phyloP scores from a whole-genome alignment of 1,284 basidiomycete species.

The Cystobasidium slooffiae region DNA sequence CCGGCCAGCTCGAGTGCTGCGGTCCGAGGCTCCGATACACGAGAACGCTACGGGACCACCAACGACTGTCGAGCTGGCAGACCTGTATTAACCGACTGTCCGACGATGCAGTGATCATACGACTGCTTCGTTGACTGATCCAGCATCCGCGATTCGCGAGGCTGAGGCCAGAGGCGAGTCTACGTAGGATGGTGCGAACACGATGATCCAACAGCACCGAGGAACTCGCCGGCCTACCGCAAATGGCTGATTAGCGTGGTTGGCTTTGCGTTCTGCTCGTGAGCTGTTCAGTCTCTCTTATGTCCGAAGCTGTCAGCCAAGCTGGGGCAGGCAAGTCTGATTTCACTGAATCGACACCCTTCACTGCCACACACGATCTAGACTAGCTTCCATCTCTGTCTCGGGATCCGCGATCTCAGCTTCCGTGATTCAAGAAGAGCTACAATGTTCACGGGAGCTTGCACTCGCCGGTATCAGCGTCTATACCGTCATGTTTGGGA shows the following conservation, averaged over 20 bases:
- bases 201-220: constrained; percentile 7
- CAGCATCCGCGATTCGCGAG: too few species aligned
- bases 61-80: not conserved
- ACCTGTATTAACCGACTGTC: not conserved
- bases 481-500: constrained; percentile 32
- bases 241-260: constrained; percentile 33
- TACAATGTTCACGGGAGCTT: constrained; percentile 5
- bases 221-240: not conserved
- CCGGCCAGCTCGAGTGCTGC: constrained; percentile 13
- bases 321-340: not conserved
- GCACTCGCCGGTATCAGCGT: constrained; percentile 14
- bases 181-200: constrained; percentile 18
- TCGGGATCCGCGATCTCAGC: constrained; percentile 18
- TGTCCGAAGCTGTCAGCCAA: not conserved
- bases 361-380: not conserved
- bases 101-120: too few species aligned
- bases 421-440: not conserved
- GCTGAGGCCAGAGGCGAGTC: too few species aligned
- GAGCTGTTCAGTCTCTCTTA: not conserved
- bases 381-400: constrained; percentile 22
- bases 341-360: not conserved
- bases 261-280: constrained; percentile 33
- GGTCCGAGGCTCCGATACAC: not conserved
- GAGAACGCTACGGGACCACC: not conserved
- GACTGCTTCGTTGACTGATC: too few species aligned